Conservation (phyloP, 345 rosid genomes). For the Euphorbia tirucalli region DNA sequence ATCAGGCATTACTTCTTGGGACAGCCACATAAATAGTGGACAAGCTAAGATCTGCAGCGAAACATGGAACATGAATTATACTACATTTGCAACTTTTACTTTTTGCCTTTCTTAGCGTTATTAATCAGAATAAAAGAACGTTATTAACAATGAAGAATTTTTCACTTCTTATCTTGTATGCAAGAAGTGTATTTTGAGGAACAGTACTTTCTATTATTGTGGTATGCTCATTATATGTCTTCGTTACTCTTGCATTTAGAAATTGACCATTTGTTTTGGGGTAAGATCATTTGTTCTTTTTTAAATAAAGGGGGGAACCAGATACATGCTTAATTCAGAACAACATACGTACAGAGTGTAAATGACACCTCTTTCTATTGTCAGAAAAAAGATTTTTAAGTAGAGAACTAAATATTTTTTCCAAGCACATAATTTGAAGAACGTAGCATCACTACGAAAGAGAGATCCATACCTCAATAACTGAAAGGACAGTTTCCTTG, state of each 20-base stretch:
- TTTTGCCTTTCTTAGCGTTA: not conserved
- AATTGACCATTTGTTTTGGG: not conserved
- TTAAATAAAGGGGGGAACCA: not conserved
- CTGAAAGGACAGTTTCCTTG: constrained; percentile 37
- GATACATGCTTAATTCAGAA: not conserved
- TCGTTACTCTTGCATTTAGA: not conserved
- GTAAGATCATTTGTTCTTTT: not conserved
- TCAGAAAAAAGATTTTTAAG: not conserved
- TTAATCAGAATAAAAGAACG: not conserved
- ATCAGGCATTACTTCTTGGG: constrained; percentile 26
- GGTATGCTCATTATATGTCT: not conserved
- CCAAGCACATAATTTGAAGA: not conserved
- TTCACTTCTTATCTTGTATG: not conserved
- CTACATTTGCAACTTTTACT: not conserved
- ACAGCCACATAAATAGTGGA: constrained; percentile 43
- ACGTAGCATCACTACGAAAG: not conserved
- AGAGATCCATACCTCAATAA: constrained; percentile 38
- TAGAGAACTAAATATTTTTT: not conserved
- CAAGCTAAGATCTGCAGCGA: constrained; percentile 35
- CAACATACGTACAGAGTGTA: not conserved
- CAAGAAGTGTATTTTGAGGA: too few relatives aligned
- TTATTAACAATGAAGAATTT: not conserved
- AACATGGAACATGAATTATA: not conserved
- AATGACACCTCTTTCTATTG: not conserved
- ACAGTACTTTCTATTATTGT: not conserved